Evolutionary conservation across 129 eudicot genomes (phyloP).

Genomic region (Mikania micrantha): DNA sequence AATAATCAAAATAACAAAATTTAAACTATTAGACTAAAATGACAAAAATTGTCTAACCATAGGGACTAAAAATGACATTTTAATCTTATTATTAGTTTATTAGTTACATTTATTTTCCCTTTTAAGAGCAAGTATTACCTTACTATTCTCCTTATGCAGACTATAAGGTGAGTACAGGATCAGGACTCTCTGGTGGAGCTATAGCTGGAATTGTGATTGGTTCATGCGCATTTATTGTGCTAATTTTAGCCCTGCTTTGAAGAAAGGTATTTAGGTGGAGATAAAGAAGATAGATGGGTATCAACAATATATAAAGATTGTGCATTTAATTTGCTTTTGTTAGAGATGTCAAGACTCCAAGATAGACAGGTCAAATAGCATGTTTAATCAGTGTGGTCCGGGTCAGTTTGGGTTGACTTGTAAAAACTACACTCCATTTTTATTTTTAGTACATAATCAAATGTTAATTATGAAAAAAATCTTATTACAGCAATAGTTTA

Average conservation of each 20-base stretch:
- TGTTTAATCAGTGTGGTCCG: no score
- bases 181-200: conserved; percentile 48
- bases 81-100: background rate
- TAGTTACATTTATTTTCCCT: background rate
- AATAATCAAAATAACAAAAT: no score
- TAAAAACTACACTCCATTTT: background rate
- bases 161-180: conserved; percentile 45
- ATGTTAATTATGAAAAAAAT: background rate
- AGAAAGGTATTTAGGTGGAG: conserved; percentile 44
- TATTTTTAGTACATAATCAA: background rate
- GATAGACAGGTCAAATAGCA: background rate
- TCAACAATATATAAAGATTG: conserved; percentile 3
- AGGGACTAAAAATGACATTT: no score
- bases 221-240: conserved; percentile 31
- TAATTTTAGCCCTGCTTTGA: conserved; percentile 40
- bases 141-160: conserved; percentile 33
- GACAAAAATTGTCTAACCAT: no score
- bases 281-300: conserved; percentile 52
- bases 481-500: background rate
- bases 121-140: conserved; percentile 11
- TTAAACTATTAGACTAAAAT: no score
- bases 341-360: background rate
- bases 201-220: conserved; percentile 58
- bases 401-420: background rate
- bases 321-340: background rate